Percentiles rank a stretch among this genome's conserved stretches.
Conservation (phyloP, 2,329 filamentous ascomycete genomes). For the Fusarium sp. region DNA sequence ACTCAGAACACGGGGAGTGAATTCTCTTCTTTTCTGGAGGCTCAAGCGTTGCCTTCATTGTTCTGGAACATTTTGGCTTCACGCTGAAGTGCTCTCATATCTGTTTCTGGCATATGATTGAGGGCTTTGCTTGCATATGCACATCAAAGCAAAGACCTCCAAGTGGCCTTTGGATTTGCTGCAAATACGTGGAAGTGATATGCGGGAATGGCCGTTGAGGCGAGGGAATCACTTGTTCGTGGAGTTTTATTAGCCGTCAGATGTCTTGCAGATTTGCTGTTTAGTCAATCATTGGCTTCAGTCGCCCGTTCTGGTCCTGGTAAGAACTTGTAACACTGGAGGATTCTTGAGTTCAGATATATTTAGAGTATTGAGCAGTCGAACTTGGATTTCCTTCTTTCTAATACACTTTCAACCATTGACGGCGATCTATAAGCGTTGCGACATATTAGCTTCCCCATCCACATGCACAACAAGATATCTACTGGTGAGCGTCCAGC, state of each 20-base stretch:
- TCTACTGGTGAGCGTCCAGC: not conserved
- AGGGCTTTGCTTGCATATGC: not conserved
- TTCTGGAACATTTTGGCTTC: slow-evolving; percentile 25
- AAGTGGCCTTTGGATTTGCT: not conserved
- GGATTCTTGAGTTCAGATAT: not conserved
- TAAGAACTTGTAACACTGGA: not conserved
- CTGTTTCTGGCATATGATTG: not conserved
- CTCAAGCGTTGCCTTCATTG: slow-evolving; percentile 13
- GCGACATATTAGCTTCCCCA: not conserved
- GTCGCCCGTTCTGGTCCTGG: slow-evolving; percentile 7
- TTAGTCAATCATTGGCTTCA: slow-evolving; percentile 20
- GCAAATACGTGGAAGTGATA: not conserved
- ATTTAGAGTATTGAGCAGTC: not conserved
- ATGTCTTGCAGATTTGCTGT: not conserved
- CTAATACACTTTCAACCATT: not conserved
- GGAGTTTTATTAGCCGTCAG: not conserved
- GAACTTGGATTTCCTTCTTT: not conserved
- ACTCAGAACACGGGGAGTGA: not conserved
- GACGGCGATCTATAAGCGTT: not conserved
- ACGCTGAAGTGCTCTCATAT: not conserved
- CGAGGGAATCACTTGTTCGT: not conserved
- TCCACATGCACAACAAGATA: not conserved
- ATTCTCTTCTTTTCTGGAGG: not conserved
- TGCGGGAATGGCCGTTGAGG: slow-evolving; percentile 2
- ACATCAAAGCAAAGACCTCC: slow-evolving; percentile 20